Conservation (phyloP, 179 eudicot genomes). For the Patellifolia procumbens region DNA sequence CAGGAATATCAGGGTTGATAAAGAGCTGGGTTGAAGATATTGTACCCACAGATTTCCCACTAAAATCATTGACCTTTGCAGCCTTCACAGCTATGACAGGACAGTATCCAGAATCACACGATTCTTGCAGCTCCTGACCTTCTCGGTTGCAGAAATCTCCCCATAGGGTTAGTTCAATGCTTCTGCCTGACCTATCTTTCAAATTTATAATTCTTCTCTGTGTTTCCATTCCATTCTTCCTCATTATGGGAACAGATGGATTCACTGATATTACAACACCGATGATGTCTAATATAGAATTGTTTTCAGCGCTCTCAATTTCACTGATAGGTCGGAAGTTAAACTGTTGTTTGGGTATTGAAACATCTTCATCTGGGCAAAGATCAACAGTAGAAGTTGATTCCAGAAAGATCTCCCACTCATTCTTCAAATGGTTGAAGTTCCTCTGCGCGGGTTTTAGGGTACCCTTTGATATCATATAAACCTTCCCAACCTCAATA, state of each 20-base stretch:
- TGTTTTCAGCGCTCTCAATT: conserved; percentile 74
- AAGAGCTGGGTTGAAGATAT: conserved; percentile 89
- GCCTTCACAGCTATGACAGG: conserved; percentile 93
- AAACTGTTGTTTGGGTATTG: conserved; percentile 88
- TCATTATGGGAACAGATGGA: conserved; percentile 83
- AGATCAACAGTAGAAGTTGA: conserved; percentile 77
- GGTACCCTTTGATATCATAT: conserved; percentile 81
- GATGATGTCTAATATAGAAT: conserved; percentile 75
- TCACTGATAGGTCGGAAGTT: conserved; percentile 78
- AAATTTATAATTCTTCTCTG: conserved; percentile 75
- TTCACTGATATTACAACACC: conserved; percentile 73
- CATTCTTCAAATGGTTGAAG: conserved; percentile 91
- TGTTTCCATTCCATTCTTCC: conserved; percentile 99
- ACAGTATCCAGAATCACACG: conserved; percentile 61
- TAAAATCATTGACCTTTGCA: conserved; percentile 89
- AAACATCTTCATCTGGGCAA: conserved; percentile 87
- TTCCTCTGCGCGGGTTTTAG: conserved; percentile 82
- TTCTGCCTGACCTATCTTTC: conserved; percentile 76
- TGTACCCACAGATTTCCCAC: conserved; percentile 87
- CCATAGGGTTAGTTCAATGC: conserved; percentile 90
- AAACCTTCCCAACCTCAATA: conserved; percentile 77
- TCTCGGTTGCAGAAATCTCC: conserved; percentile 94
- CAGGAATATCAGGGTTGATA: conserved; percentile 77
- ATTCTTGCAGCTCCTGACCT: conserved; percentile 83
- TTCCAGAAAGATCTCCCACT: conserved; percentile 96